Percentiles rank a stretch among this genome's conserved stretches.
Conservation (phyloP, 2,329 filamentous ascomycete species). For the Xylariaceae sp. region DNA sequence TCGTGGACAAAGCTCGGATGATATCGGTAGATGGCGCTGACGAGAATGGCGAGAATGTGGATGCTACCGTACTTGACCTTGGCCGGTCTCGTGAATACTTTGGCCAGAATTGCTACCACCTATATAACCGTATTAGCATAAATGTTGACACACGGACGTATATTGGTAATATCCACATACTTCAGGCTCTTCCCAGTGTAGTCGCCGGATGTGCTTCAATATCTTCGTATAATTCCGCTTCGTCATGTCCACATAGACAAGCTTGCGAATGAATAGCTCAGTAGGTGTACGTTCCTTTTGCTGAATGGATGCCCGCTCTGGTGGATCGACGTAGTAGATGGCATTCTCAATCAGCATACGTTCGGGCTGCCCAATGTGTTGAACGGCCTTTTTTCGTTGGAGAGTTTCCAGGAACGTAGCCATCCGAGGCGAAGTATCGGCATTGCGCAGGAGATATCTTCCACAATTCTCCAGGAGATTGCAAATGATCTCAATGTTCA, state of each 20-base stretch:
- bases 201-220: constrained; percentile 85
- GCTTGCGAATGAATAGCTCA: constrained; percentile 86
- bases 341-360: constrained; percentile 98
- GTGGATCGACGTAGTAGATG: constrained; percentile 95
- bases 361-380: constrained; percentile 92
- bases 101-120: constrained; percentile 74
- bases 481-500: constrained; percentile 99
- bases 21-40: constrained; percentile 84
- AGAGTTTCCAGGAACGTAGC: constrained; percentile 87
- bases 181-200: constrained; percentile 95
- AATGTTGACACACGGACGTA: not conserved
- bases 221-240: constrained; percentile 93
- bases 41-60: constrained; percentile 82
- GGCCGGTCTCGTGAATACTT: constrained; percentile 90
- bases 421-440: constrained; percentile 92
- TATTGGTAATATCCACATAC: constrained; percentile 37
- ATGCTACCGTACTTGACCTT: constrained; percentile 98
- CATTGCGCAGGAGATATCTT: constrained; percentile 84
- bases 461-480: constrained; percentile 95
- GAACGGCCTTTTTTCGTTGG: constrained; percentile 90
- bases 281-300: constrained; percentile 94
- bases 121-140: constrained; percentile 23
- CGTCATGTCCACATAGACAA: constrained; percentile 89
- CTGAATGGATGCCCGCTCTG: constrained; percentile 85
- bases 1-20: constrained; percentile 85